Conservation (phyloP, 176 grass and related monocot genomes). For the Rhipidocladum racemiflorum region DNA sequence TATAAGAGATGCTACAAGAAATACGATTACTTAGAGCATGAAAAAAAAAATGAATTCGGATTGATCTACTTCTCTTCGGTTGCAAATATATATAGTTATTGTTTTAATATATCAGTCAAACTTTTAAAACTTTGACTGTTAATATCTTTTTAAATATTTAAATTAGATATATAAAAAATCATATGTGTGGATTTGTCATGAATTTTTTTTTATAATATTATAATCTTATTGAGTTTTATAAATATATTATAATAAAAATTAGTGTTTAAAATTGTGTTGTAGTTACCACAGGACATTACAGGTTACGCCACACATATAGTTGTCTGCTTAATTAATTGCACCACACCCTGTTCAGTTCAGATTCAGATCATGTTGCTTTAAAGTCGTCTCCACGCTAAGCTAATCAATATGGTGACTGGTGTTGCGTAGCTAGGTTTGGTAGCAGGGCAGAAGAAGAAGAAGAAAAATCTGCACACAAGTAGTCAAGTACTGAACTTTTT, state of each 20-base stretch:
- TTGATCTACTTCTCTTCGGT: too few species aligned
- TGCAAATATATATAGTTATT: too few species aligned
- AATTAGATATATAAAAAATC: too few species aligned
- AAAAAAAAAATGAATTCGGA: neutral
- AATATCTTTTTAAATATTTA: too few species aligned
- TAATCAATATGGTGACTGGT: slow-evolving; percentile 1
- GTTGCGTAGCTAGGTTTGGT: neutral
- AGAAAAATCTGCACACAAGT: neutral
- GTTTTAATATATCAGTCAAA: too few species aligned
- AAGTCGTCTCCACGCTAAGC: slow-evolving; percentile 1
- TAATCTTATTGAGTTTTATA: too few species aligned
- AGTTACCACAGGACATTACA: neutral
- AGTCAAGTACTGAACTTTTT: too few species aligned
- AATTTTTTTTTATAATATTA: too few species aligned
- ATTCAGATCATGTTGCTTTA: neutral
- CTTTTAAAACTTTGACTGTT: too few species aligned
- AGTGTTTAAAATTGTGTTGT: too few species aligned
- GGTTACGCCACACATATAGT: neutral
- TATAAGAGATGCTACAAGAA: neutral
- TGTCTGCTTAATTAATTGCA: neutral
- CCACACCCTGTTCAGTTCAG: neutral
- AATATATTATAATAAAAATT: too few species aligned
- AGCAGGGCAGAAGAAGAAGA: neutral
- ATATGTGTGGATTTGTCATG: too few species aligned
- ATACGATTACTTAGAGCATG: neutral